These are phyloP conservation scores for Suillus fuscotomentosus DNA, from an alignment of 768 basidiomycete species.

Conservation along the genomic window DNA sequence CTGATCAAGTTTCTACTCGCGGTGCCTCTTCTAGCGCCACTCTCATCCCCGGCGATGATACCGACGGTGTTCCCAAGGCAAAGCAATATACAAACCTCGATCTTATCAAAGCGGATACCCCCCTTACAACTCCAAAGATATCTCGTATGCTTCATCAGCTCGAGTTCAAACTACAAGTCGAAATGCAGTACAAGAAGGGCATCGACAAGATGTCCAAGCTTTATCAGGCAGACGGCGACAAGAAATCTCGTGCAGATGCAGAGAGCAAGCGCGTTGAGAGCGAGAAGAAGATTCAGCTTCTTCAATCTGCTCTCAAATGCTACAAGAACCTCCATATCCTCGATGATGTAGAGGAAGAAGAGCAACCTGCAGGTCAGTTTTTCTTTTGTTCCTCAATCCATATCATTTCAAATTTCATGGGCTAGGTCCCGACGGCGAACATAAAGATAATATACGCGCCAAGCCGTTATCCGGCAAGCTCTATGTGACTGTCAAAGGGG, in stretches of 20 bases:
- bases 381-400: constrained; percentile 4
- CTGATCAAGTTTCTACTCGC: constrained; percentile 40
- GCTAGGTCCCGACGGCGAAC: constrained; percentile 72
- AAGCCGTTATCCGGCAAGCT: constrained; percentile 94
- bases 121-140: constrained; percentile 94
- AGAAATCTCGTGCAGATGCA: constrained; percentile 90
- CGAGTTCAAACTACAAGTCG: constrained; percentile 98
- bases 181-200: constrained; percentile 96
- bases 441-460: constrained; percentile 89
- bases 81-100: constrained; percentile 86
- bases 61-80: constrained; percentile 41
- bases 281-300: constrained; percentile 93
- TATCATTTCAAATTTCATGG: constrained; percentile 16
- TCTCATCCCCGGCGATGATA: constrained; percentile 35
- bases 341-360: constrained; percentile 82
- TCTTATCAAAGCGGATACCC: constrained; percentile 96
- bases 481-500: constrained; percentile 82
- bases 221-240: constrained; percentile 96
- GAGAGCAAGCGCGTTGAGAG: constrained; percentile 93
- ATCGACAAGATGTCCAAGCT: constrained; percentile 99
- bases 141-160: constrained; percentile 97
- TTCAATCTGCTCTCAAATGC: constrained; percentile 88
- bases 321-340: constrained; percentile 96
- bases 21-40: constrained; percentile 39
- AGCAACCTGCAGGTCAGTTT: constrained; percentile 58